Evolutionary conservation across 495 filamentous ascomycete species (phyloP).

Genomic region (Hypoxylon perforatum): DNA sequence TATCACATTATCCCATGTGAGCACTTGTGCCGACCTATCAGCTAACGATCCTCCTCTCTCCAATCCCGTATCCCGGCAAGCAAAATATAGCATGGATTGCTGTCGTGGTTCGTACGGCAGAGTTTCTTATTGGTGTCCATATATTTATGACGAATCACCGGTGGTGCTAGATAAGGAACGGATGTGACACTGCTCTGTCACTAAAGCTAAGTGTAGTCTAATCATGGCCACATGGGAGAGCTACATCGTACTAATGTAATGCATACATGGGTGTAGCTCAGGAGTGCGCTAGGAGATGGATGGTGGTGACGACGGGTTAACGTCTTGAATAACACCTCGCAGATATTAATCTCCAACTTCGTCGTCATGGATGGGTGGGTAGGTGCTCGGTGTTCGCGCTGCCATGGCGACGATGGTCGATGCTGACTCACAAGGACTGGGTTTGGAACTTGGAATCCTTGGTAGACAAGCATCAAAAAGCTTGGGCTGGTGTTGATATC

Average conservation of each 20-base stretch:
- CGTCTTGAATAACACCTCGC: slow-evolving; percentile 1
- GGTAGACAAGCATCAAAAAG: slow-evolving; percentile 24
- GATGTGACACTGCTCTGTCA: slow-evolving; percentile 19
- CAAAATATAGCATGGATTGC: slow-evolving; percentile 9
- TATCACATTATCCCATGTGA: slow-evolving; percentile 13
- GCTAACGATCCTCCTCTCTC: slow-evolving; percentile 8
- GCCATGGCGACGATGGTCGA: slow-evolving; percentile 23
- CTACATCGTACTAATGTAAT: background rate
- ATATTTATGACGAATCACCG: slow-evolving; percentile 18
- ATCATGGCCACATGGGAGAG: slow-evolving; percentile 1
- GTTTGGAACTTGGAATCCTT: background rate
- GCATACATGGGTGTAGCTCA: slow-evolving; percentile 1
- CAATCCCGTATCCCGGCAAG: slow-evolving; percentile 1
- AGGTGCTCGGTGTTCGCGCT: slow-evolving; percentile 12
- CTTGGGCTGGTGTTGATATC: background rate
- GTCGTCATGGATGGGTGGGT: slow-evolving; percentile 14
- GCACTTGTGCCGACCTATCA: slow-evolving; percentile 11
- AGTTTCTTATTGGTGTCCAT: slow-evolving; percentile 24
- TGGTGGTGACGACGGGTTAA: slow-evolving; percentile 13
- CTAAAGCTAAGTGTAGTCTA: slow-evolving; percentile 7
- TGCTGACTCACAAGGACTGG: slow-evolving; percentile 25
- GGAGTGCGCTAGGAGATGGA: slow-evolving; percentile 6
- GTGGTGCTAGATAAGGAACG: slow-evolving; percentile 18
- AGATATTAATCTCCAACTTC: slow-evolving; percentile 7
- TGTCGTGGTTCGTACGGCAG: slow-evolving; percentile 10